These are phyloP conservation scores for Phaffomyces opuntiae DNA, from an alignment of 805 yeast genomes.

Conservation along the genomic window DNA sequence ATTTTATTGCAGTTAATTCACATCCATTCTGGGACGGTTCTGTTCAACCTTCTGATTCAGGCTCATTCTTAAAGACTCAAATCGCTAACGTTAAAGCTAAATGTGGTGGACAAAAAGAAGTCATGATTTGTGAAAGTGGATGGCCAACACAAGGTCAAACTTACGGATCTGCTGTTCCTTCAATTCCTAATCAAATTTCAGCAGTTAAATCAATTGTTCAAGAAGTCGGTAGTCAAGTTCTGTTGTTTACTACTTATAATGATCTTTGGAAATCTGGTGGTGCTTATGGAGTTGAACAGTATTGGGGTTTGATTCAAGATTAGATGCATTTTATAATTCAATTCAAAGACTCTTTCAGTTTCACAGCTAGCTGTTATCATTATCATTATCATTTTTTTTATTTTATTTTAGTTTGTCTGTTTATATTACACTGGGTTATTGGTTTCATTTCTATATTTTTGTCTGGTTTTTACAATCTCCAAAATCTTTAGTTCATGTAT, in stretches of 20 bases:
- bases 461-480: too few relatives aligned
- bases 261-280: slow-evolving; percentile 60
- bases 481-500: too few relatives aligned
- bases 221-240: slow-evolving; percentile 39
- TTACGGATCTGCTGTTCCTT: slow-evolving; percentile 51
- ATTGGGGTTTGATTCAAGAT: slow-evolving; percentile 32
- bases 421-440: neutral
- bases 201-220: slow-evolving; percentile 46
- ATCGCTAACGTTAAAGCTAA: slow-evolving; percentile 35
- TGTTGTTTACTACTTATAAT: slow-evolving; percentile 55
- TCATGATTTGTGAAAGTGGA: slow-evolving; percentile 55
- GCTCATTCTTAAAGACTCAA: slow-evolving; percentile 44
- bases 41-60: slow-evolving; percentile 44
- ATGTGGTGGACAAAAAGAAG: slow-evolving; percentile 39
- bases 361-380: neutral
- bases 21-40: slow-evolving; percentile 62
- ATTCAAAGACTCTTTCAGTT: neutral
- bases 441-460: neutral
- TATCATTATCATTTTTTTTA: neutral
- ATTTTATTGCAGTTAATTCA: slow-evolving; percentile 59
- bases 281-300: slow-evolving; percentile 49
- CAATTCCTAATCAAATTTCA: slow-evolving; percentile 40
- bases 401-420: neutral
- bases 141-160: slow-evolving; percentile 61
- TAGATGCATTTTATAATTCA: neutral